Evolutionary conservation across 768 basidiomycete species (phyloP).

Genomic region (Hygrophorus pudorinus): DNA sequence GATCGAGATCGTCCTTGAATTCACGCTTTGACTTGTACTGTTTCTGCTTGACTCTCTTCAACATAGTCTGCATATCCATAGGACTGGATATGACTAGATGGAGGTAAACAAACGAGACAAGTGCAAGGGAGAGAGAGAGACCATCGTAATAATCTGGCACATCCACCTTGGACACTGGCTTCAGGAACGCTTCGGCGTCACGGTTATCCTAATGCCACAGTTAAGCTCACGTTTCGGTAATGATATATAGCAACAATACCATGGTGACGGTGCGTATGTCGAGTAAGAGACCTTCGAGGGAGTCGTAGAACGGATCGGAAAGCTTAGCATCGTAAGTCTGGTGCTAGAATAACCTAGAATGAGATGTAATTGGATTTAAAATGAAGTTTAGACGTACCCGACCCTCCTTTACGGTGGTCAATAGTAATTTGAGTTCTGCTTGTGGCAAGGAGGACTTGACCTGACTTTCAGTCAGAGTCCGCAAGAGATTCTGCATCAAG

Average conservation of each 20-base stretch:
- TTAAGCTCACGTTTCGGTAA: slow-evolving; percentile 15
- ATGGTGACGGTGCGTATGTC: slow-evolving; percentile 77
- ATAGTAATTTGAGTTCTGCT: slow-evolving; percentile 69
- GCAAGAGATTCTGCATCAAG: slow-evolving; percentile 66
- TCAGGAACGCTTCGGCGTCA: slow-evolving; percentile 88
- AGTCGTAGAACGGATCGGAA: slow-evolving; percentile 88
- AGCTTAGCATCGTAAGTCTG: slow-evolving; percentile 57
- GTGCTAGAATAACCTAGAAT: slow-evolving; percentile 15
- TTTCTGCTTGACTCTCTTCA: slow-evolving; percentile 87
- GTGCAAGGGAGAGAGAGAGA: slow-evolving; percentile 25
- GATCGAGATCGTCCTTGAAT: slow-evolving; percentile 88
- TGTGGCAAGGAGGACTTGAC: slow-evolving; percentile 45
- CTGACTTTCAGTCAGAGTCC: slow-evolving; percentile 74
- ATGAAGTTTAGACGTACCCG: slow-evolving; percentile 47
- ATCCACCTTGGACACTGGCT: slow-evolving; percentile 84
- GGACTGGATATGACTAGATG: slow-evolving; percentile 78
- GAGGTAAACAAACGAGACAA: slow-evolving; percentile 7
- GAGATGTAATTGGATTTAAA: background rate
- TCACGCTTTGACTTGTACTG: slow-evolving; percentile 90
- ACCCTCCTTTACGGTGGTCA: slow-evolving; percentile 79
- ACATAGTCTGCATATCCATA: slow-evolving; percentile 93
- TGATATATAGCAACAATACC: slow-evolving; percentile 29
- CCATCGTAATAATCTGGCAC: slow-evolving; percentile 92
- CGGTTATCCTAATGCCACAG: slow-evolving; percentile 57
- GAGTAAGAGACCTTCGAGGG: slow-evolving; percentile 75